These are phyloP conservation scores for Euphorbia schlechtendalii DNA, from an alignment of 441 rosid species.

Conservation along the genomic window DNA sequence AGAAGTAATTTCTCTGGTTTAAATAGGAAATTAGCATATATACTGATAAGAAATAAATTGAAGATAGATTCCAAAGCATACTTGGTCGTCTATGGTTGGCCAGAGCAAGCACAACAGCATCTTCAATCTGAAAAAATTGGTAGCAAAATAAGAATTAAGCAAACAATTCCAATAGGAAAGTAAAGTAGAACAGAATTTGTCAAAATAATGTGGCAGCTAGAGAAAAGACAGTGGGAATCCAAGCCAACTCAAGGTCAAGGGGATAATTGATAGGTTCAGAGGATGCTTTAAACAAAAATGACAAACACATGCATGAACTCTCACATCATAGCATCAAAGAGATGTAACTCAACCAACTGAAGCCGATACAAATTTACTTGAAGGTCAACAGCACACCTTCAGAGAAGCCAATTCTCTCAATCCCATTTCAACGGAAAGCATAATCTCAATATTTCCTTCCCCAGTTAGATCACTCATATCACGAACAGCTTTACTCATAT, in stretches of 20 bases:
- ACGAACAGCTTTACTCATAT: conserved; percentile 43
- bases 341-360: neutral
- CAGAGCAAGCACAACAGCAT: conserved; percentile 70
- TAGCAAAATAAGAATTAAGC: conserved; percentile 4
- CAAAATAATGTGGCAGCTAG: neutral
- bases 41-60: conserved; percentile 23
- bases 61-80: conserved; percentile 39
- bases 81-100: conserved; percentile 57
- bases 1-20: no score
- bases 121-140: conserved; percentile 61
- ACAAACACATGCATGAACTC: no score
- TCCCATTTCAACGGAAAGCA: conserved; percentile 96
- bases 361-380: neutral
- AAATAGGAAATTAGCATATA: no score
- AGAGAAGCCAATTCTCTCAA: conserved; percentile 79
- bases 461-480: conserved; percentile 70
- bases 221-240: neutral
- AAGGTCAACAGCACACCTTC: conserved; percentile 48
- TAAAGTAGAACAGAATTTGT: neutral
- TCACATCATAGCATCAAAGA: no score
- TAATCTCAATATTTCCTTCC: conserved; percentile 96
- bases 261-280: no score
- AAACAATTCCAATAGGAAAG: conserved; percentile 4
- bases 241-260: neutral
- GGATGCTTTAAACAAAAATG: no score